These are phyloP conservation scores for Stylonectria norvegica DNA, from an alignment of 2,329 filamentous ascomycete genomes.

Conservation along the genomic window DNA sequence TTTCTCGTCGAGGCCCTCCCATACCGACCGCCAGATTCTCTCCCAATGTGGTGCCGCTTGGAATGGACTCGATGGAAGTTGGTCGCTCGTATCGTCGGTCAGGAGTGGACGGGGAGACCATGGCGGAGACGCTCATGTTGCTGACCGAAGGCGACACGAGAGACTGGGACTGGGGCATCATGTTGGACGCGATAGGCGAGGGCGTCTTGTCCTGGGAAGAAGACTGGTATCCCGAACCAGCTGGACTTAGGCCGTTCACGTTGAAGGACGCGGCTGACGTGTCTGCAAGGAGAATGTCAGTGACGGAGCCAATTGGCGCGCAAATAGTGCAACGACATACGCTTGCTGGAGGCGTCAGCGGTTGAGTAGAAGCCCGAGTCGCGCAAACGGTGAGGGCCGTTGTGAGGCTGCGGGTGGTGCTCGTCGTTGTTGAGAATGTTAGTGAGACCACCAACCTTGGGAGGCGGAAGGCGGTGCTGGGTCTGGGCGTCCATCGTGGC, in stretches of 20 bases:
- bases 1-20: slow-evolving; percentile 61
- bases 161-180: slow-evolving; percentile 50
- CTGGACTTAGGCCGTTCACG: slow-evolving; percentile 38
- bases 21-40: slow-evolving; percentile 41
- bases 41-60: slow-evolving; percentile 30
- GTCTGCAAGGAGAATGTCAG: slow-evolving; percentile 28
- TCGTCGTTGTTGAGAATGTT: slow-evolving; percentile 39
- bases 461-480: slow-evolving; percentile 26
- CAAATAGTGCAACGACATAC: slow-evolving; percentile 28
- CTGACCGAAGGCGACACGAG: slow-evolving; percentile 54
- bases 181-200: slow-evolving; percentile 53
- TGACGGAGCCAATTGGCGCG: slow-evolving; percentile 10
- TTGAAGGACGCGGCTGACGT: slow-evolving; percentile 40
- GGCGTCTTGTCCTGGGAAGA: slow-evolving; percentile 59
- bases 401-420: slow-evolving; percentile 25
- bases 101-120: slow-evolving; percentile 59
- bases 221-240: slow-evolving; percentile 47
- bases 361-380: slow-evolving; percentile 46
- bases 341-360: slow-evolving; percentile 41
- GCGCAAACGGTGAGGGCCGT: slow-evolving; percentile 33
- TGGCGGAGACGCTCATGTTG: slow-evolving; percentile 64
- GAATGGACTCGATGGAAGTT: slow-evolving; percentile 35
- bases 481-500: slow-evolving; percentile 28
- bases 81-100: slow-evolving; percentile 43
- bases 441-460: slow-evolving; percentile 36